These are phyloP conservation scores for Scleromitrula shiraiana DNA, from an alignment of 2,329 filamentous ascomycete genomes.

Conservation along the genomic window DNA sequence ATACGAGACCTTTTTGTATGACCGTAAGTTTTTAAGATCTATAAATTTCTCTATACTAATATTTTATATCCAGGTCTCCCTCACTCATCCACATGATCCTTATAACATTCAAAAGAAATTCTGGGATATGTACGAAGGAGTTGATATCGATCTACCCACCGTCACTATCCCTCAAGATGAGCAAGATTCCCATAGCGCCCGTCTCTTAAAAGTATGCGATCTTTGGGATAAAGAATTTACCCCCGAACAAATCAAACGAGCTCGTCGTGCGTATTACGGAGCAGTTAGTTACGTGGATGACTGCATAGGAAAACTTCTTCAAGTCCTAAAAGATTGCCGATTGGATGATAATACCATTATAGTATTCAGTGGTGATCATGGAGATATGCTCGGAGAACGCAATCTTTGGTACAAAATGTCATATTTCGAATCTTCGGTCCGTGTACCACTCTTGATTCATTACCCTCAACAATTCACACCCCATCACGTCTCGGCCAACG, in stretches of 20 bases:
- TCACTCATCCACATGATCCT: conserved; percentile 91
- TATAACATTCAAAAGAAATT: conserved; percentile 92
- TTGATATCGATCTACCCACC: conserved; percentile 78
- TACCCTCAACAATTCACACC: conserved; percentile 68
- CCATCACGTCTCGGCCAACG: conserved; percentile 71
- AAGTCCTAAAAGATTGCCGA: conserved; percentile 69
- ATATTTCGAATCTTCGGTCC: conserved; percentile 86
- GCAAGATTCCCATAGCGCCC: conserved; percentile 80
- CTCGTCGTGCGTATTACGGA: conserved; percentile 83
- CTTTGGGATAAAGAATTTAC: conserved; percentile 77
- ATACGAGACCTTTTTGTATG: conserved; percentile 72
- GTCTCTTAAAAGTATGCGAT: conserved; percentile 78
- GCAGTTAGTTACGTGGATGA: conserved; percentile 92
- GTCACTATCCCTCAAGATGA: conserved; percentile 71
- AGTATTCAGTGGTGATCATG: conserved; percentile 88
- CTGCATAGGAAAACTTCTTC: conserved; percentile 75
- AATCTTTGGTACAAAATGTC: conserved; percentile 97
- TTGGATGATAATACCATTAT: conserved; percentile 82
- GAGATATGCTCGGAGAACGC: conserved; percentile 91
- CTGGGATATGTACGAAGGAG: conserved; percentile 85
- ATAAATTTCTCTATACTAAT: neutral
- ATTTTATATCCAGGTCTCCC: conserved; percentile 45
- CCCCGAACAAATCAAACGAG: conserved; percentile 77
- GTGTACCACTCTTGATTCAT: conserved; percentile 80
- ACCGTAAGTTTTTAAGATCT: conserved; percentile 39